Conservation (phyloP, 2,329 filamentous ascomycete genomes). For the Rhinocladiella similis region DNA sequence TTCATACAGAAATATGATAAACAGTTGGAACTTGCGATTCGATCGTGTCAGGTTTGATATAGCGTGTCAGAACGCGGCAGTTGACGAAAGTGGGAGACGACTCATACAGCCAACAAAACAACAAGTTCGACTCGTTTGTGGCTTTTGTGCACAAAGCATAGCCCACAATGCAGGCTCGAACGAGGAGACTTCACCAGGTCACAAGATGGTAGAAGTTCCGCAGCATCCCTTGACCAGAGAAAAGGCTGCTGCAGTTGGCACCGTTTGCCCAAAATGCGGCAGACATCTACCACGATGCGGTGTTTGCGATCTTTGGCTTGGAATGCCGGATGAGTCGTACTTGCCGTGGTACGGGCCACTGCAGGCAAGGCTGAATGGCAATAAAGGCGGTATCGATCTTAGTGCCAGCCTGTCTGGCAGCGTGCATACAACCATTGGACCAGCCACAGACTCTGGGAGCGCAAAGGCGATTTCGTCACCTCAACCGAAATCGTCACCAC, state of each 20-base stretch:
- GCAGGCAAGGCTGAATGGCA: conserved; percentile 7
- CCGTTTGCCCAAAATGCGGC: conserved; percentile 62
- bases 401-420: conserved; percentile 26
- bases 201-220: conserved; percentile 27
- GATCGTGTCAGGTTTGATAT: conserved; percentile 61
- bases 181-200: conserved; percentile 34
- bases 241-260: conserved; percentile 40
- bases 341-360: conserved; percentile 25
- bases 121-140: conserved; percentile 60
- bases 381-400: conserved; percentile 19
- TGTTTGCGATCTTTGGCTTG: conserved; percentile 63
- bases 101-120: conserved; percentile 51
- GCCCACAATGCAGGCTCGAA: conserved; percentile 43
- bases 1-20: conserved; percentile 61
- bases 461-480: conserved; percentile 29
- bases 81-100: conserved; percentile 48
- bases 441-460: conserved; percentile 1
- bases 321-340: conserved; percentile 55
- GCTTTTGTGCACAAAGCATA: conserved; percentile 60
- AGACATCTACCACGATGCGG: conserved; percentile 64
- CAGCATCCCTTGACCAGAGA: conserved; percentile 27
- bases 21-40: conserved; percentile 61
- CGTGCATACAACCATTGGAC: conserved; percentile 26
- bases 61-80: conserved; percentile 54
- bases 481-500: conserved; percentile 7